These are phyloP conservation scores for Trametes villosa DNA, from an alignment of 768 basidiomycete species.

Conservation along the genomic window DNA sequence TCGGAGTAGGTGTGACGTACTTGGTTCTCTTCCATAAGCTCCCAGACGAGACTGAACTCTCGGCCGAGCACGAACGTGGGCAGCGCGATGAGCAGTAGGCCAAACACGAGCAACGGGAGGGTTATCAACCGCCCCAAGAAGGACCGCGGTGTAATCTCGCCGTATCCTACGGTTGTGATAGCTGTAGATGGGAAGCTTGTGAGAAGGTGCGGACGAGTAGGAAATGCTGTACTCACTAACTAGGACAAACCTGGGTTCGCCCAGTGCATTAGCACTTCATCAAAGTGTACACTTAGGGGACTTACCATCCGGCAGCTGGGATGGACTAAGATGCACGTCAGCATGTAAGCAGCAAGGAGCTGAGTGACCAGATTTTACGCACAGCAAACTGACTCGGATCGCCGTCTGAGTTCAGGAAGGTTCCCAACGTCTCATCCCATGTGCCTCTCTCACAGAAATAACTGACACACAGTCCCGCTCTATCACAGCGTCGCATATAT, in stretches of 20 bases:
- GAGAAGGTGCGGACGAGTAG: background rate
- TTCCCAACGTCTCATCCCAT: slow-evolving; percentile 81
- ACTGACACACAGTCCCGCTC: slow-evolving; percentile 38
- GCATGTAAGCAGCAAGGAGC: background rate
- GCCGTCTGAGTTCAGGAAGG: slow-evolving; percentile 85
- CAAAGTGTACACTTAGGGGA: slow-evolving; percentile 22
- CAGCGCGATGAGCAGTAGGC: slow-evolving; percentile 85
- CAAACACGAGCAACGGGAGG: slow-evolving; percentile 84
- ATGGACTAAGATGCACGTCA: slow-evolving; percentile 50
- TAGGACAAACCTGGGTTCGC: slow-evolving; percentile 61
- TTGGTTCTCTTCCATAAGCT: slow-evolving; percentile 64
- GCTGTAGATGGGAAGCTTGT: slow-evolving; percentile 44
- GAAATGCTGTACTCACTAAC: slow-evolving; percentile 61
- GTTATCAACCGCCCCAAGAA: slow-evolving; percentile 87
- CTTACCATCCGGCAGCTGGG: slow-evolving; percentile 78
- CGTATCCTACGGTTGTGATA: slow-evolving; percentile 90
- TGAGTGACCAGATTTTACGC: slow-evolving; percentile 27
- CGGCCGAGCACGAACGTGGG: slow-evolving; percentile 91
- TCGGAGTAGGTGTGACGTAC: slow-evolving; percentile 34
- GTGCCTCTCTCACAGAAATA: slow-evolving; percentile 91
- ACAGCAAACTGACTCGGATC: slow-evolving; percentile 81
- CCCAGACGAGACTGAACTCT: slow-evolving; percentile 92
- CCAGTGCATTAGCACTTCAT: background rate
- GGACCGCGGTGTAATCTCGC: slow-evolving; percentile 88
- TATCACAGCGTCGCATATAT: background rate